A percentile compares a stretch with the other conserved stretches of the same genome.
Evolutionary conservation across 1,139 yeast species (phyloP).

Genomic region (Saccharomyces pastorianus): DNA sequence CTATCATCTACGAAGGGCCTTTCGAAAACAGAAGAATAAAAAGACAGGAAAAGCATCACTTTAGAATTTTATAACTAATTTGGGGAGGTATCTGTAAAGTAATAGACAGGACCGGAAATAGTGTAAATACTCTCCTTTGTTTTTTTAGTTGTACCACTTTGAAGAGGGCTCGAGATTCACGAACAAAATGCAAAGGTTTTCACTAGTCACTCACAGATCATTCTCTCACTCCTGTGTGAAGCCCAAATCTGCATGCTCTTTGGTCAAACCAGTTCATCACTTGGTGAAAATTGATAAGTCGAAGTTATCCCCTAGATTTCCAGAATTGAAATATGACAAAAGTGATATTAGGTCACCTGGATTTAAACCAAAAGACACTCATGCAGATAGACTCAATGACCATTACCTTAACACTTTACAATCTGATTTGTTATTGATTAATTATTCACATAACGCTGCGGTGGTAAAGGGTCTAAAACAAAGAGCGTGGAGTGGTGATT

Average conservation of each 20-base stretch:
- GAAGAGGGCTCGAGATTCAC: background rate
- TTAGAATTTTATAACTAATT: background rate
- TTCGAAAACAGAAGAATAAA: background rate
- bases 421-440: constrained; percentile 69
- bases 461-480: constrained; percentile 57
- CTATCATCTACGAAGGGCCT: background rate
- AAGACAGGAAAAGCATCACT: background rate
- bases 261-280: constrained; percentile 89
- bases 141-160: background rate
- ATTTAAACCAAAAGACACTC: constrained; percentile 61
- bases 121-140: background rate
- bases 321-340: constrained; percentile 56
- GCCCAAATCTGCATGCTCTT: constrained; percentile 63
- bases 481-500: constrained; percentile 79
- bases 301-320: constrained; percentile 59
- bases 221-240: constrained; percentile 39
- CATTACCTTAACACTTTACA: constrained; percentile 67
- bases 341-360: constrained; percentile 72
- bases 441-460: constrained; percentile 56
- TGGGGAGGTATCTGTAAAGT: background rate
- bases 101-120: background rate
- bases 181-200: background rate
- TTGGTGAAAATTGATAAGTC: constrained; percentile 66
- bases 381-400: constrained; percentile 73
- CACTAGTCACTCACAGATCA: background rate